Base-by-base conservation (phyloP, 179 eudicot genomes). In the Beta corolliflora region DNA sequence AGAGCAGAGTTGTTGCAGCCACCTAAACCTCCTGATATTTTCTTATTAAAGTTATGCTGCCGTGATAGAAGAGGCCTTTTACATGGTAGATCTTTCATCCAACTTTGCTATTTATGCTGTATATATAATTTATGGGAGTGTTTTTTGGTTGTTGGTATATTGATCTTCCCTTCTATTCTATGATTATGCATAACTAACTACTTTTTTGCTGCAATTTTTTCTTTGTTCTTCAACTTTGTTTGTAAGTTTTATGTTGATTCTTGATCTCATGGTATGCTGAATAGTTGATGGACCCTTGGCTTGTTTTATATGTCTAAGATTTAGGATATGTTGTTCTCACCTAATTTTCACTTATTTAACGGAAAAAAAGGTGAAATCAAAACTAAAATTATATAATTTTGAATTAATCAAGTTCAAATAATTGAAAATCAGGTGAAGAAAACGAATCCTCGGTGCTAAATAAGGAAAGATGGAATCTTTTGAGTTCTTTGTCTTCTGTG, bases 41-140 rank as follows among this genome's bases (percentile, higher is more conserved):
- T 92, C 89, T 92, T 95, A 63, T 81, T 94, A 82, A 91, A 93
- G 89, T 74, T 94, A 73, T 91, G 91, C 82, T 92, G 98, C 73
- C 84, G 80, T 45, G 93, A 93, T 68, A 76, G 94, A 79, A 87
- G 86, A 69, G 97, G 97, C 19, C 93, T 93, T 77, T 88, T 94
- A 81, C 97, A 94, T 80, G 97, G 98, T 95, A 77, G 9, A 64
- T 44, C 29, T 80, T 66, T 46, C 54, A 19, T 41, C 48, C 77
- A 46, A n/a, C 36, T 50, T 66, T 54, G 61, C 46, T 52, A 41
- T 50, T 74, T 45, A 5, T 41, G 19, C 4, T 69, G 18, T 48
- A n/a, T 78, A 31, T 48, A 73, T 48, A 59, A 70, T 70, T 59
- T 76, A 8, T 44, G 68, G 14, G 16, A 31, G 23, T 60, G 63